Base-by-base conservation (phyloP, 1,139 yeast genomes). In the Zygosaccharomyces sapae region DNA sequence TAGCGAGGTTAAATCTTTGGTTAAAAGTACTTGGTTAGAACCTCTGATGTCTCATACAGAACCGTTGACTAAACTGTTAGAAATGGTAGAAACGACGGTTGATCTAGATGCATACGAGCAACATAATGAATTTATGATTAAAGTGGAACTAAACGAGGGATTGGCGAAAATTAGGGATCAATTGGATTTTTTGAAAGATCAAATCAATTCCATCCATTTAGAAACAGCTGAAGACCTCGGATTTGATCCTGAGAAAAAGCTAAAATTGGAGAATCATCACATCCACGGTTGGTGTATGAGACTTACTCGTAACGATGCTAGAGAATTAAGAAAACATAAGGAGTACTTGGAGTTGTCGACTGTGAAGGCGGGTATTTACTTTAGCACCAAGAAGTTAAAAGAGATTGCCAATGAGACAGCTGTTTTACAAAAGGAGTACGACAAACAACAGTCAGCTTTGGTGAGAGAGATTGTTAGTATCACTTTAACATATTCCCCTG, bases 211-310 rank as follows among this genome's bases (percentile, higher is more conserved):
- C 1, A 76, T 81, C 43, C 96, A 89, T 61, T 63, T 71, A 27
- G 75, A 76, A 6, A 82, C 83, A 3, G 87, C 86, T 1, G 86
- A 83, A 20, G 95, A 86, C 55, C 75, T 92, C 41, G 78, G 79
- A 18, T 79, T 89, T 68, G 97, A 90, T 50, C 74, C 83, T 4
- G 96, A 87, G 50, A 88, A 87, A 68, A 89, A 89, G 65, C 74
- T 94, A 55, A 92, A 92, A 65, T 70, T 94, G 43, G 98, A 92
- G 62, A 80, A 85, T 46, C 96, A 90, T 62, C 83, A 78, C 55
- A 79, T 78, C 27, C 94, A 86, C 65, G 97, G 97, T 9, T 90
- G 96, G 95, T 88, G 96, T 63, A 79, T 90, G 73, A 75, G 97
- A 57, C 79, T 92, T 19, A 90, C 97, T 0, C 78, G 98, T 66